Conservation (phyloP, 2,329 filamentous ascomycete genomes). For the Trichophyton benhamiae region DNA sequence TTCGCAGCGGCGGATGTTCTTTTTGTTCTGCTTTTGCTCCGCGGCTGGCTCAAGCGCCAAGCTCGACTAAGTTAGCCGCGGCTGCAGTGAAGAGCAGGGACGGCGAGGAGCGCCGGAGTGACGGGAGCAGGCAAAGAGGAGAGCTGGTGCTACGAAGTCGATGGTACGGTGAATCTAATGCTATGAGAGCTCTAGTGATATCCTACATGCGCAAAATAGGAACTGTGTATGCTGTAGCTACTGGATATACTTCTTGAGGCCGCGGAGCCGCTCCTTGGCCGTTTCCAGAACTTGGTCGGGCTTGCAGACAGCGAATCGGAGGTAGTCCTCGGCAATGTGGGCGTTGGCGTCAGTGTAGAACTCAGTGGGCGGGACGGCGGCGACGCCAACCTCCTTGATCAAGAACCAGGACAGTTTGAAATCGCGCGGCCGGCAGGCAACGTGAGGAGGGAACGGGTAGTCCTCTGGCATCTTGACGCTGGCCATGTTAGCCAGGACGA, state of each 20-base stretch:
- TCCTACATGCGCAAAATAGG: background rate
- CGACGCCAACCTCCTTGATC: slow-evolving; percentile 91
- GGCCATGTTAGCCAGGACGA: slow-evolving; percentile 85
- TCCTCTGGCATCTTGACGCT: slow-evolving; percentile 72
- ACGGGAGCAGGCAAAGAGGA: too few species aligned
- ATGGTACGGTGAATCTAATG: background rate
- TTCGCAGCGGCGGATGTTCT: background rate
- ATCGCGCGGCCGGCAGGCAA: slow-evolving; percentile 73
- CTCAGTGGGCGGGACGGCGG: slow-evolving; percentile 90
- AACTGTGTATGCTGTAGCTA: background rate
- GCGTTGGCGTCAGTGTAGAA: slow-evolving; percentile 84
- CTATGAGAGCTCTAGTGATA: background rate
- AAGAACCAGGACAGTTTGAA: slow-evolving; percentile 95
- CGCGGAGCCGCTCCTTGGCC: slow-evolving; percentile 62
- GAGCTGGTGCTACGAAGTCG: background rate
- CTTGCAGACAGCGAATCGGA: slow-evolving; percentile 95
- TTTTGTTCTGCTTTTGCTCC: background rate
- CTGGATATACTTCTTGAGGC: slow-evolving; percentile 57
- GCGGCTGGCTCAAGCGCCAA: background rate
- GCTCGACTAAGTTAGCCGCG: slow-evolving; percentile 1
- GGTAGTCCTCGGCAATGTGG: slow-evolving; percentile 79
- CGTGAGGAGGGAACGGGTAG: slow-evolving; percentile 82
- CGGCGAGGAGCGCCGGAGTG: too few species aligned
- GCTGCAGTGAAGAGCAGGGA: background rate
- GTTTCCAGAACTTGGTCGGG: slow-evolving; percentile 70